A percentile compares a stretch with the other conserved stretches of the same genome.
Evolutionary conservation across 2,329 filamentous ascomycete species (phyloP).

Genomic region (Trichoderma sp.): DNA sequence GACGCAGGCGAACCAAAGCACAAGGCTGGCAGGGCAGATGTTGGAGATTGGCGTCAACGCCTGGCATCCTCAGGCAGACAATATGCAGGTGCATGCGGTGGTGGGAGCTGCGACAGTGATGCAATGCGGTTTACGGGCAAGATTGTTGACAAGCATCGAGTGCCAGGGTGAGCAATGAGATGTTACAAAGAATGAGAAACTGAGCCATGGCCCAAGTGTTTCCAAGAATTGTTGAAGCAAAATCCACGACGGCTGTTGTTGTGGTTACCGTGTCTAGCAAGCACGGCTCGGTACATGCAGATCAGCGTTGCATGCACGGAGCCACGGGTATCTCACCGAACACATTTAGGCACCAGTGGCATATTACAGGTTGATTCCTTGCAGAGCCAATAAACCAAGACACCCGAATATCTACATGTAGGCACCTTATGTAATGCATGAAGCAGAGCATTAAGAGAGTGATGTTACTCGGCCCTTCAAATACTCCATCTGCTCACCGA

Average conservation of each 20-base stretch:
- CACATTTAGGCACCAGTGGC: not conserved
- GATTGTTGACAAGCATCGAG: not conserved
- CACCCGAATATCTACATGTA: not conserved
- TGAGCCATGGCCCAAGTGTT: not conserved
- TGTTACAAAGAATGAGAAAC: not conserved
- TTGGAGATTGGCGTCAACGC: constrained; percentile 18
- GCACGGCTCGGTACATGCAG: not conserved
- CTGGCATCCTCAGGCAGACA: constrained; percentile 24
- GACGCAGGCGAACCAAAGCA: constrained; percentile 12
- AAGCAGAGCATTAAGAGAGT: not conserved
- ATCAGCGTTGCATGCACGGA: not conserved
- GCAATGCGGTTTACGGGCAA: not conserved
- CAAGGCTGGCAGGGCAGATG: constrained; percentile 16
- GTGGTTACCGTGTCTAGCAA: not conserved
- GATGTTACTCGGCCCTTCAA: not conserved
- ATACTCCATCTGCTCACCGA: not conserved
- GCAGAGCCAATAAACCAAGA: not conserved
- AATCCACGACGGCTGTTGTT: not conserved
- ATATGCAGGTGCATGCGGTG: not conserved
- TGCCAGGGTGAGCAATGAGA: not conserved
- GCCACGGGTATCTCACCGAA: not conserved
- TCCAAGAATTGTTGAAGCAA: not conserved
- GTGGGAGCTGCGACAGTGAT: not conserved
- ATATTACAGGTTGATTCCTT: too few relatives aligned
- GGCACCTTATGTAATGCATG: not conserved